These are phyloP conservation scores for Hypoxylon sp. DNA, from an alignment of 2,329 filamentous ascomycete genomes.

Conservation along the genomic window DNA sequence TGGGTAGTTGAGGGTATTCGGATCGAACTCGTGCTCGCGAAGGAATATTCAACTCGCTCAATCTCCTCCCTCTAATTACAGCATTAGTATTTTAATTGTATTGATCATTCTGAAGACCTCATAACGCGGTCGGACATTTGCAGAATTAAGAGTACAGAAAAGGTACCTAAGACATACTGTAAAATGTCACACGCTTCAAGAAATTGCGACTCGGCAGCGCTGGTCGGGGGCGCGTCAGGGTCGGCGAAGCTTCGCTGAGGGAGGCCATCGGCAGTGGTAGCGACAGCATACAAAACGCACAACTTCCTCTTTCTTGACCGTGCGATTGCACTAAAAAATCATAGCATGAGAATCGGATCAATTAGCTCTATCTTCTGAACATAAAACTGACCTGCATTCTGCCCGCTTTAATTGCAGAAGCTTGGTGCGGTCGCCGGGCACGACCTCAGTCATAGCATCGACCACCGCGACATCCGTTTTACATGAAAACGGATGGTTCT, in stretches of 20 bases:
- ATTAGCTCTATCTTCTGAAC: constrained; percentile 60
- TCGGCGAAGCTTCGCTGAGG: constrained; percentile 70
- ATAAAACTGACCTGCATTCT: constrained; percentile 69
- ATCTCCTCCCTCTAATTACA: constrained; percentile 58
- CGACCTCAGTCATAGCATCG: constrained; percentile 80
- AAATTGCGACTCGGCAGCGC: constrained; percentile 67
- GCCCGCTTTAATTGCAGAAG: constrained; percentile 75
- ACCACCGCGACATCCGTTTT: constrained; percentile 78
- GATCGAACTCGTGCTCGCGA: constrained; percentile 61
- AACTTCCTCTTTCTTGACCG: constrained; percentile 91
- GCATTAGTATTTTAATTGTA: constrained; percentile 44
- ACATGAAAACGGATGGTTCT: constrained; percentile 68
- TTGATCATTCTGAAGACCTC: not conserved
- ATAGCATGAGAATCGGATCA: constrained; percentile 65
- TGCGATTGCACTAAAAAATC: constrained; percentile 74
- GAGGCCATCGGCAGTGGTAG: constrained; percentile 75
- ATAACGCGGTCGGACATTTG: constrained; percentile 33
- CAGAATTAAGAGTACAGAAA: constrained; percentile 36
- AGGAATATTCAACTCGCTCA: constrained; percentile 68
- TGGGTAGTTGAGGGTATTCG: constrained; percentile 52
- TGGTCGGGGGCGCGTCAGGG: constrained; percentile 67
- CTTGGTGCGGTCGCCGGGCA: constrained; percentile 73
- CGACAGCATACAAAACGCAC: constrained; percentile 85
- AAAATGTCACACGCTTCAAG: constrained; percentile 69
- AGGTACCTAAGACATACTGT: constrained; percentile 67